Evolutionary conservation across 371 early-diverging fungal genomes (phyloP), one percentile per base, ranked within the genome.

Genomic region (Sporodiniella umbellata): DNA sequence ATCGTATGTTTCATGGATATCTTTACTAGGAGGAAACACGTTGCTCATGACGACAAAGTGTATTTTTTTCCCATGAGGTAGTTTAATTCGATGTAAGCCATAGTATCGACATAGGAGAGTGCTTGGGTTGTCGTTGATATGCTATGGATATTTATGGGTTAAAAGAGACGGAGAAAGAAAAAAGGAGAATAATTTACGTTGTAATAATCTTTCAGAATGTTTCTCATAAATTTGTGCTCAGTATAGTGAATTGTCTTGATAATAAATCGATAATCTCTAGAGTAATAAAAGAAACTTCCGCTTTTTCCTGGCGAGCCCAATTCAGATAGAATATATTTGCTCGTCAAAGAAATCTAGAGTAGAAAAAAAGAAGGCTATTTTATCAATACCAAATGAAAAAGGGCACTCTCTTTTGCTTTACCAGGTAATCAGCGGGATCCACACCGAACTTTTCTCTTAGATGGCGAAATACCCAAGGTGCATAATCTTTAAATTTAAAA

Each of bases 31-130:
- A 4, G 99, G 98, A 66, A 96, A 93, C 11, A 98, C 91, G 63
- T 98, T 98, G 62, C 92, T 92, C 99, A 98, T 98, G 48, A 98
- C 96, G 14, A 98, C 94, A 72, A 98, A 98, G 70, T 98, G 95
- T 47, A 98, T 93, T 70, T 96, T 96, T 33, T 84, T 79, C 40
- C 91, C 87, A 26, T 88, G 89, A 15, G 96, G 96, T 33, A 93
- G 72, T 72, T 95, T 96, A 48, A 98, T 93, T 53, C 99, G 85
- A 64, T 97, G 97, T 28, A 98, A 73, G 19, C 98, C 98, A 71
- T 93, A 96, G 60, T 94, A 93, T 35, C 98, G 85, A 49, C 92
- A 92, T 3, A 98, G 72, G 15, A 96, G 81, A 7, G 99, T 96
- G 67, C 95, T 78, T 17, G 96, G 95, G 56, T 97, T 90, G 28